Conservation (phyloP, 208 protist species). For the Tritrichomonas musculus region DNA sequence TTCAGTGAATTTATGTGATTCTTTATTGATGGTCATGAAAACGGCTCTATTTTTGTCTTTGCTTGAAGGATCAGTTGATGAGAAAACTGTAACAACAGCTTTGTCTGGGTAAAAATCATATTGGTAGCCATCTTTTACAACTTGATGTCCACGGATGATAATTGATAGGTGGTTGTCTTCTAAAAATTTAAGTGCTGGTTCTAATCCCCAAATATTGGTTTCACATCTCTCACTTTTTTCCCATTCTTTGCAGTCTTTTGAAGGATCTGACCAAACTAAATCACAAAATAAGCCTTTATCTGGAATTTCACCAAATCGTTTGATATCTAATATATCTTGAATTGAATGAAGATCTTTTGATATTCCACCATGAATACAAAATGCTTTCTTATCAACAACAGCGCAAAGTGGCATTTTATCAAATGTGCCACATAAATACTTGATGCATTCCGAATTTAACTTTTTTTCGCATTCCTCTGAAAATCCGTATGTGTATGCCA, state of each 20-base stretch:
- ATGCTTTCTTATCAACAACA: not conserved
- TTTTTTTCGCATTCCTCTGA: slow-evolving; percentile 62
- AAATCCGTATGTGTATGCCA: slow-evolving; percentile 43
- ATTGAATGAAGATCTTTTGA: not conserved
- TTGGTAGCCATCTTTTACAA: not conserved
- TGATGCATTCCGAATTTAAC: slow-evolving; percentile 61
- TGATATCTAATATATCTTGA: not conserved
- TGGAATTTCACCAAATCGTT: not conserved
- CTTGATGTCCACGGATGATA: not conserved
- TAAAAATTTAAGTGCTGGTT: too few species aligned
- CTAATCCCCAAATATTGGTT: too few species aligned
- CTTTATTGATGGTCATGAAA: too few species aligned
- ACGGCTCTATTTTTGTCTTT: too few species aligned
- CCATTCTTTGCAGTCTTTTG: not conserved
- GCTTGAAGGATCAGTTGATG: not conserved
- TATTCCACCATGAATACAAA: slow-evolving; percentile 28
- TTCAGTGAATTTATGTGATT: too few species aligned
- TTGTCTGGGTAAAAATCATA: not conserved
- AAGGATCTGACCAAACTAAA: slow-evolving; percentile 21
- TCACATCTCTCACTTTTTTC: not conserved
- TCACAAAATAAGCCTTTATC: not conserved
- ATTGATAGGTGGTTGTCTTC: too few species aligned
- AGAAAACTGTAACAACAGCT: not conserved
- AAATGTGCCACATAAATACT: not conserved
- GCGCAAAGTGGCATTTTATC: not conserved